A percentile compares a stretch with the other conserved stretches of the same genome.
phyloP scores from a whole-genome alignment of 208 protist species.

The Leishmania arabica region DNA sequence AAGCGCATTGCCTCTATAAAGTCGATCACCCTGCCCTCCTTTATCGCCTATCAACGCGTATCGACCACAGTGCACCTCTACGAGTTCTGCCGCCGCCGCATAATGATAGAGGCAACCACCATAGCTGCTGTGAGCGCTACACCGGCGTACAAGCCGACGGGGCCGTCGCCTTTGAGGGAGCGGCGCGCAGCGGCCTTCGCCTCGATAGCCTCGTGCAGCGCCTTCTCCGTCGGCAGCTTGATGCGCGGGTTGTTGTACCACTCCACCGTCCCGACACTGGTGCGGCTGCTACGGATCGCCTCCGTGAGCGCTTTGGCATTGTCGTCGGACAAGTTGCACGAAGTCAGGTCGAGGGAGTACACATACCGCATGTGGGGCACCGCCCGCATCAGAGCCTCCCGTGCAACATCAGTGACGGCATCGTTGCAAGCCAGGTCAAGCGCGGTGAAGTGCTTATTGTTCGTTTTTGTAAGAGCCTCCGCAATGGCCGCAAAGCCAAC shows the following conservation, averaged over 20 bases:
- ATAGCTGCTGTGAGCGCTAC: slow-evolving; percentile 26
- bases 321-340: slow-evolving; percentile 72
- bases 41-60: background rate
- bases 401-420: slow-evolving; percentile 55
- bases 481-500: slow-evolving; percentile 72
- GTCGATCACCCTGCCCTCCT: background rate
- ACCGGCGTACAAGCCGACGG: slow-evolving; percentile 21
- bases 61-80: background rate
- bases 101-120: slow-evolving; percentile 28
- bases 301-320: slow-evolving; percentile 47
- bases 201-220: slow-evolving; percentile 55
- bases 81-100: slow-evolving; percentile 16
- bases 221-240: slow-evolving; percentile 53
- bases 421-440: slow-evolving; percentile 81
- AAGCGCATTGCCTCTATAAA: background rate
- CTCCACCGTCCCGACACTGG: slow-evolving; percentile 63
- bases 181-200: slow-evolving; percentile 34
- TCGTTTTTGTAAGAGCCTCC: slow-evolving; percentile 61
- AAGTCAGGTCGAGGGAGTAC: slow-evolving; percentile 71
- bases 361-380: slow-evolving; percentile 48
- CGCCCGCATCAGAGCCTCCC: slow-evolving; percentile 44
- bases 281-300: slow-evolving; percentile 46
- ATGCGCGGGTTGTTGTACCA: slow-evolving; percentile 90
- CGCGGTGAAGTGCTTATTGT: slow-evolving; percentile 47
- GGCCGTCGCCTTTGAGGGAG: slow-evolving; percentile 14